Percentiles rank a stretch among this genome's conserved stretches.
Conservation (phyloP, 345 rosid genomes). For the Lepidium aucheri region DNA sequence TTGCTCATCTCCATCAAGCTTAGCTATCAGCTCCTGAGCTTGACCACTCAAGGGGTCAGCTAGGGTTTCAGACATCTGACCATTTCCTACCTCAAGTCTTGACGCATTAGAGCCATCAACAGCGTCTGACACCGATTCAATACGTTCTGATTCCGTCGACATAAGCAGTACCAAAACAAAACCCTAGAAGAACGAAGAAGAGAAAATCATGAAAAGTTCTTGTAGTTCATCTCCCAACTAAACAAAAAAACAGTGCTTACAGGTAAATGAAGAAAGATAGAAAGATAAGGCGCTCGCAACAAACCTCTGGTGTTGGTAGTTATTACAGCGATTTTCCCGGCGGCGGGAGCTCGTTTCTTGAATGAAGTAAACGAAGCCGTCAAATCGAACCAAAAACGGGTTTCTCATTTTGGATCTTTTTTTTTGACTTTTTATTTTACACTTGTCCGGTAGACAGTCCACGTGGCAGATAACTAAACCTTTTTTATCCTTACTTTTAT, state of each 20-base stretch:
- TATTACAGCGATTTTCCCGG: constrained; percentile 4
- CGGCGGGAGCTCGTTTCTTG: constrained; percentile 21
- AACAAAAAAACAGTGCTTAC: not conserved
- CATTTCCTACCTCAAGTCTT: not conserved
- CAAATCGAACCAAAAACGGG: constrained; percentile 22
- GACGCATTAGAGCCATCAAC: not conserved
- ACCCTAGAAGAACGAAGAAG: constrained; percentile 21
- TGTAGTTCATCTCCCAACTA: not conserved
- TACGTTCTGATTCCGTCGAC: constrained; percentile 9
- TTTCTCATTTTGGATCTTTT: not conserved
- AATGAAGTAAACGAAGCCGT: constrained; percentile 23
- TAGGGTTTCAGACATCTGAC: constrained; percentile 14
- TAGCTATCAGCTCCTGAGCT: constrained; percentile 10
- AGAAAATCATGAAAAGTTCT: not conserved
- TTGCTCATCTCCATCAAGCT: not conserved
- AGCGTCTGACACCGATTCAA: not conserved
- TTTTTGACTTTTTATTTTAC: not conserved
- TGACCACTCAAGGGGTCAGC: constrained; percentile 6
- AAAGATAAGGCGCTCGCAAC: not conserved
- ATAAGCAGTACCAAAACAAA: constrained; percentile 6
- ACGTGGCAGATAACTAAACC: constrained; percentile 9
- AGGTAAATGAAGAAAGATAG: not conserved
- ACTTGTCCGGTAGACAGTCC: not conserved
- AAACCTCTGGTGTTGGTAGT: constrained; percentile 9
- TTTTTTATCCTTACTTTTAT: not conserved